These are phyloP conservation scores for Colletotrichum endophyticum DNA, from an alignment of 2,329 filamentous ascomycete genomes.

Conservation along the genomic window DNA sequence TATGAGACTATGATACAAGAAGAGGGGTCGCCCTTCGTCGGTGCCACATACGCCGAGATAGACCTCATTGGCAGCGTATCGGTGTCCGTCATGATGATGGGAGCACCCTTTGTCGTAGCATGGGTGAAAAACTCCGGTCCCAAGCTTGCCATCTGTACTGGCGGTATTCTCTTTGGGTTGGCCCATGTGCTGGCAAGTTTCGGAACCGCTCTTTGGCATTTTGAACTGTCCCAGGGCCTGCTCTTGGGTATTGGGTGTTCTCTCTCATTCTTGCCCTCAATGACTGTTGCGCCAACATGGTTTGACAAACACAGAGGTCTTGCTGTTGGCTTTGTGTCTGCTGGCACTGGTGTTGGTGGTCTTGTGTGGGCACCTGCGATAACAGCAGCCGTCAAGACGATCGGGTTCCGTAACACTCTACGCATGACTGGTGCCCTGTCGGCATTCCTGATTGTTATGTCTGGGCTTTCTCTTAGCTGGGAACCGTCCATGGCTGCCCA, in stretches of 20 bases:
- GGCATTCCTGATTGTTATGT: fast-evolving
- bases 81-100: not conserved
- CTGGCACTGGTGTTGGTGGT: slow-evolving; percentile 42
- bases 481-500: not conserved
- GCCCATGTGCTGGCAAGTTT: not conserved
- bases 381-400: not conserved
- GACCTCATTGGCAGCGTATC: not conserved
- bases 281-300: slow-evolving; percentile 42
- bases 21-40: fast-evolving
- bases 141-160: not conserved
- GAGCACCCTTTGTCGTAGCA: not conserved
- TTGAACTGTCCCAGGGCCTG: slow-evolving; percentile 11
- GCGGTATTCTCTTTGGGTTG: not conserved
- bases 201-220: not conserved
- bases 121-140: not conserved
- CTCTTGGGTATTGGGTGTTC: slow-evolving; percentile 41
- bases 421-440: not conserved
- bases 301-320: slow-evolving; percentile 38
- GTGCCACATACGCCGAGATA: not conserved
- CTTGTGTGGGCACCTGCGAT: slow-evolving; percentile 31
- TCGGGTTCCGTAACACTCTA: not conserved
- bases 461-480: not conserved
- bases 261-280: slow-evolving; percentile 40
- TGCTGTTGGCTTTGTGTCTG: slow-evolving; percentile 41
- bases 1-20: not conserved